Evolutionary conservation across 371 early-diverging fungal species (phyloP), one percentile per base, ranked within the genome.

Genomic region (Basidiobolus meristosporus): DNA sequence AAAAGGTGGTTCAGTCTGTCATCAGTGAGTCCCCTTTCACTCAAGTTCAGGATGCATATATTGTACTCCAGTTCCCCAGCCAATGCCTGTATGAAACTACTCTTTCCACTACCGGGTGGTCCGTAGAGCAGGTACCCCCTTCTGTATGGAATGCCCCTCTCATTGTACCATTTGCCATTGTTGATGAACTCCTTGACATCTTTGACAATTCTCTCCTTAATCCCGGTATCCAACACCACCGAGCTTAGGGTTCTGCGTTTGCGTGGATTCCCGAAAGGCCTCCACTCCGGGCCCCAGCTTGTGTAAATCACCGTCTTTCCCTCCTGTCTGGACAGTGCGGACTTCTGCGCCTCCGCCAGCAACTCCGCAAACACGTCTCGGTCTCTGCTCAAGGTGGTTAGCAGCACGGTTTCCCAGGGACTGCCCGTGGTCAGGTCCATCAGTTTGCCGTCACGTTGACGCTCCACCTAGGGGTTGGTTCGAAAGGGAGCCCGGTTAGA

Each of bases 91-190:
- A 98, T 98, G 50, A 93, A 98, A 42, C 83, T 77, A 30, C 90
- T 92, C 56, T 99, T 99, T 17, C 99, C 99, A 17, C 89, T 90
- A 10, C 99, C 99, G 0, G 99, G 99, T 20, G 96, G 93, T 1
- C 99, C 99, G 57, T 96, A 81, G 2, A 99, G 66, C 39, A 98
- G 56, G 55, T 98, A 98, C 1, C 99, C 99, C 26, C 99, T 66
- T 29, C 98, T 68, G 54, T 96, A 95, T 1, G 98, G 98, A 35
- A 97, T 95, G 5, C 90, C 96, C 45, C 95, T 63, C 42, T 90
- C 83, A 40, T 73, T 70, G 52, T 97, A 97, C 98, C 98, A 97
- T 51, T 78, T 71, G 6, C 87, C 86, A 46, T 81, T 88, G 11
- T 53, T 57, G 36, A 90, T 70, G 62, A 97, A 97, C 19, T 77